These are phyloP conservation scores for Cudoniella acicularis DNA, from an alignment of 495 filamentous ascomycete species.

Conservation along the genomic window DNA sequence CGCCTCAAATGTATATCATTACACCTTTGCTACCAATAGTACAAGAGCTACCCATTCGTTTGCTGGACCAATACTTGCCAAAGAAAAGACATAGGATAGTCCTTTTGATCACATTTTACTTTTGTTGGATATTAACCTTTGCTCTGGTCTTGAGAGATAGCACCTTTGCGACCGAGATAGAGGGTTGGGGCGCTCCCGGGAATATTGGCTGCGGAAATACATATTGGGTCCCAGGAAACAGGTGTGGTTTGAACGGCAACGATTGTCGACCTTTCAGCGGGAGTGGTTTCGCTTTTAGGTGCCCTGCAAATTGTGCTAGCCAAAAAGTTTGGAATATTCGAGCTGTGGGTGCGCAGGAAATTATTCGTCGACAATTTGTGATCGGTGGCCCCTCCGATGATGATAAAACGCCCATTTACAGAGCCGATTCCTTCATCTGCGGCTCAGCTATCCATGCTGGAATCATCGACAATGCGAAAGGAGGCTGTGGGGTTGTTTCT, in stretches of 20 bases:
- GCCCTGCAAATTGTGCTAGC: conserved; percentile 70
- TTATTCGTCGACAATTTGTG: conserved; percentile 67
- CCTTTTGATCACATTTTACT: conserved; percentile 58
- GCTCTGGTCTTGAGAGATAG: conserved; percentile 62
- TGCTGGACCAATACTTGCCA: conserved; percentile 62
- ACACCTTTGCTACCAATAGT: conserved; percentile 63
- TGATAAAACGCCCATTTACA: conserved; percentile 51
- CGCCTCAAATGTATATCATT: conserved; percentile 60
- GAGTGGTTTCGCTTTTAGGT: conserved; percentile 68
- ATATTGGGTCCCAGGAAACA: conserved; percentile 65
- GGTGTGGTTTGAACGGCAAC: conserved; percentile 75
- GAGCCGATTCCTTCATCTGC: conserved; percentile 82
- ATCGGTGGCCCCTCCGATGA: conserved; percentile 66
- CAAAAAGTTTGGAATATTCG: conserved; percentile 65
- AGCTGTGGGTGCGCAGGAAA: conserved; percentile 68
- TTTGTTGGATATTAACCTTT: conserved; percentile 71
- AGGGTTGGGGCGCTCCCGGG: conserved; percentile 62
- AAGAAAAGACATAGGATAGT: conserved; percentile 54
- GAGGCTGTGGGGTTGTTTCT: conserved; percentile 72
- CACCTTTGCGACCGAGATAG: conserved; percentile 58
- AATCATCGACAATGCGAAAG: conserved; percentile 59
- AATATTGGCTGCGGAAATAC: conserved; percentile 63
- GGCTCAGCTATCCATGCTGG: conserved; percentile 78
- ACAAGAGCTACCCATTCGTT: conserved; percentile 63
- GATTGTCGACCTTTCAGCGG: conserved; percentile 77